Evolutionary conservation across 2,329 filamentous ascomycete genomes (phyloP).

Genomic region (Diaporthe sp.): DNA sequence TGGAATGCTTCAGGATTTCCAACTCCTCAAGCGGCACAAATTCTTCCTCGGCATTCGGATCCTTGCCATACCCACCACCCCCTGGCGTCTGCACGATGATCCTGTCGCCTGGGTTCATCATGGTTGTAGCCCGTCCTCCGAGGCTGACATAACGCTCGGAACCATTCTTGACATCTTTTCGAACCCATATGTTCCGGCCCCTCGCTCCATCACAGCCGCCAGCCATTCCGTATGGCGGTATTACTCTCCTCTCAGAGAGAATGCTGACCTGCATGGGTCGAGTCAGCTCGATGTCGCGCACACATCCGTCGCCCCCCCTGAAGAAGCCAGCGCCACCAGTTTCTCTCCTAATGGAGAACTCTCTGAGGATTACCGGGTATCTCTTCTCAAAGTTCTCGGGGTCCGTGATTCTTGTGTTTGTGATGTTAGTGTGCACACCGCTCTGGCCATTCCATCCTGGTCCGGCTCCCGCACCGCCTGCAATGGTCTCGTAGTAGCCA

Average conservation of each 20-base stretch:
- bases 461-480: slow-evolving; percentile 45
- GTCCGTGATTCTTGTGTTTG: slow-evolving; percentile 46
- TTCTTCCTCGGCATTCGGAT: slow-evolving; percentile 19
- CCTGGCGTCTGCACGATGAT: slow-evolving; percentile 40
- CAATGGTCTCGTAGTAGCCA: slow-evolving; percentile 45
- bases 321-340: slow-evolving; percentile 43
- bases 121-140: slow-evolving; percentile 38
- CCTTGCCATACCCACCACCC: slow-evolving; percentile 32
- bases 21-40: slow-evolving; percentile 35
- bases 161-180: slow-evolving; percentile 28
- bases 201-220: slow-evolving; percentile 40
- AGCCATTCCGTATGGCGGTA: slow-evolving; percentile 36
- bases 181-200: slow-evolving; percentile 38
- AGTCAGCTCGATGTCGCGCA: slow-evolving; percentile 43
- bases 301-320: slow-evolving; percentile 43
- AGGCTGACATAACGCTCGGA: slow-evolving; percentile 41
- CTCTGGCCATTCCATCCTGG: slow-evolving; percentile 42
- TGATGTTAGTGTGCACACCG: slow-evolving; percentile 45
- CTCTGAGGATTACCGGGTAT: slow-evolving; percentile 45
- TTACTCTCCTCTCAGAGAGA: slow-evolving; percentile 37
- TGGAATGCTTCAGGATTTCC: background rate
- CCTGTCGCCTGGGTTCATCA: slow-evolving; percentile 42
- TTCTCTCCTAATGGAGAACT: slow-evolving; percentile 44
- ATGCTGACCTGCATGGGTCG: slow-evolving; percentile 35
- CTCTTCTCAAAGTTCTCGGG: slow-evolving; percentile 45